Evolutionary conservation across 1,284 basidiomycete genomes (phyloP).

Genomic region (Tilletia caries): DNA sequence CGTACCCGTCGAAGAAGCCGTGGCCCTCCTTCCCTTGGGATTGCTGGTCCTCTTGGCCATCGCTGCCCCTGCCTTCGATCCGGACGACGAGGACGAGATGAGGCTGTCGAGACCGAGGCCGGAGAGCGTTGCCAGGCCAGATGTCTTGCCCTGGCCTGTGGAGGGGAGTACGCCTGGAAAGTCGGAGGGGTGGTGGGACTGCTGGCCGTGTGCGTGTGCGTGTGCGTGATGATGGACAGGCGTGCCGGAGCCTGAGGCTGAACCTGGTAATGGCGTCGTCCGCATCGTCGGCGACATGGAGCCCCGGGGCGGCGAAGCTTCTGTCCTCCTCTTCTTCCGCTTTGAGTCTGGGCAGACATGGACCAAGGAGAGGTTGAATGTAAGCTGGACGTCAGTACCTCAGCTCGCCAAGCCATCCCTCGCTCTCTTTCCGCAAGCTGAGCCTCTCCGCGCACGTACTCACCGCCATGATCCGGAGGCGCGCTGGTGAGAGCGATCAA

Average conservation of each 20-base stretch:
- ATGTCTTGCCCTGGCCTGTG: not conserved
- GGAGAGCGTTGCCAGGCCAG: not conserved
- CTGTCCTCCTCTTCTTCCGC: constrained; percentile 16
- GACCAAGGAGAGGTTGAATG: not conserved
- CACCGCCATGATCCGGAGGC: not conserved
- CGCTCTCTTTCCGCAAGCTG: not conserved
- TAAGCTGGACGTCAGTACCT: not conserved
- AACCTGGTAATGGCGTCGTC: not conserved
- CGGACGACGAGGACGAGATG: not conserved
- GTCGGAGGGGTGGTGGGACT: too few relatives aligned
- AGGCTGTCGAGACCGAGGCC: not conserved
- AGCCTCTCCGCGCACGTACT: not conserved
- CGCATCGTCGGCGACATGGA: constrained; percentile 10
- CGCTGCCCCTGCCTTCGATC: not conserved
- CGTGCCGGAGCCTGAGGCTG: not conserved
- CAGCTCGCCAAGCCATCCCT: too few relatives aligned
- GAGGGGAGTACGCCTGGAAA: not conserved
- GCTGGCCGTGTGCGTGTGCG: not conserved
- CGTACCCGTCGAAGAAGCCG: not conserved
- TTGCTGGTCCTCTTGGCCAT: not conserved
- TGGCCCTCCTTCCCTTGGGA: not conserved
- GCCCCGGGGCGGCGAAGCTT: constrained; percentile 9
- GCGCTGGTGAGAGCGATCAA: constrained; percentile 29
- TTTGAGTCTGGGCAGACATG: constrained; percentile 4
- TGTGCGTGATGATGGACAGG: not conserved